Conservation (phyloP, 1,284 basidiomycete species). For the Microbotryum silenes-acaulis region DNA sequence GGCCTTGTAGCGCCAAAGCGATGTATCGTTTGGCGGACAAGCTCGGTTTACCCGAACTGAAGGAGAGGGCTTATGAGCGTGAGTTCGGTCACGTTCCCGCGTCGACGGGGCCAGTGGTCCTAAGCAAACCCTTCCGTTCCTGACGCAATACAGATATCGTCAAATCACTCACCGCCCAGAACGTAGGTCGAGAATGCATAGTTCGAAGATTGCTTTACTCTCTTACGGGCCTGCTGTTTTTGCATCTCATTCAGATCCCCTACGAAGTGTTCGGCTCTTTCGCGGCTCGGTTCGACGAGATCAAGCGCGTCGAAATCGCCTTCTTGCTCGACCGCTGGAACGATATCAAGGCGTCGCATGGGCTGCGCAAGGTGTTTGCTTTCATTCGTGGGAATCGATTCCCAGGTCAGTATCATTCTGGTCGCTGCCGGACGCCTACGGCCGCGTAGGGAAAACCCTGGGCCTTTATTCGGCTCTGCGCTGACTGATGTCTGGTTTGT, state of each 20-base stretch:
- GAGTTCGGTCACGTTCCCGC: too few species aligned
- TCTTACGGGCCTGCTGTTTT: neutral
- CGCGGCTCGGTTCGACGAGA: constrained; percentile 30
- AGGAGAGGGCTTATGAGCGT: constrained; percentile 34
- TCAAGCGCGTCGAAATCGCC: constrained; percentile 29
- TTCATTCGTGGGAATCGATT: constrained; percentile 18
- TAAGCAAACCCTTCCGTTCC: too few species aligned
- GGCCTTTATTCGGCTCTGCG: too few species aligned
- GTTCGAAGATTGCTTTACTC: neutral
- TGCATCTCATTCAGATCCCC: constrained; percentile 18
- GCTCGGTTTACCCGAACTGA: constrained; percentile 35
- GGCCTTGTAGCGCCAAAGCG: constrained; percentile 32
- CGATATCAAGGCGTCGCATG: constrained; percentile 15
- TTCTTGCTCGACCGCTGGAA: constrained; percentile 26
- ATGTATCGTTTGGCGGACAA: constrained; percentile 38
- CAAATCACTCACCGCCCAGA: constrained; percentile 29
- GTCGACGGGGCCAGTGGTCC: too few species aligned
- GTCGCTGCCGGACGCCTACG: too few species aligned
- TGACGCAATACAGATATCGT: constrained; percentile 18
- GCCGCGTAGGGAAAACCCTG: too few species aligned
- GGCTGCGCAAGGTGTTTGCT: constrained; percentile 22
- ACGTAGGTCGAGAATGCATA: constrained; percentile 16
- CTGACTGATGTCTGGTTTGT: too few species aligned
- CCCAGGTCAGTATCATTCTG: constrained; percentile 1
- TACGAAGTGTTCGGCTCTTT: constrained; percentile 35